Conservation (phyloP, 2,329 filamentous ascomycete species). For the Alternaria gansuensis region DNA sequence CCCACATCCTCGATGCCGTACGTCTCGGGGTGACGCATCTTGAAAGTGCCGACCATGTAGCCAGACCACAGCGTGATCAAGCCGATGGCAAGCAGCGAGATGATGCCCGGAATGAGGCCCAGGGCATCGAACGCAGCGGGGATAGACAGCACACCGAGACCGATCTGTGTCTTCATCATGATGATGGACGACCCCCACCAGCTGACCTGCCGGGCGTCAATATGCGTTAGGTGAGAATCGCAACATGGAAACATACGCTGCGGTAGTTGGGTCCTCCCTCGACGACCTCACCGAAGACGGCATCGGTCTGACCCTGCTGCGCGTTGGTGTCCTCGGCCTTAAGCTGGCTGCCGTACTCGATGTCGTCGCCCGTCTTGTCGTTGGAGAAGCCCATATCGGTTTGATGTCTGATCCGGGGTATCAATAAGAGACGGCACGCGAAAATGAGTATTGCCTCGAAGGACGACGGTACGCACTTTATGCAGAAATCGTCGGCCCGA, state of each 20-base stretch:
- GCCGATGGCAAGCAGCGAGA: conserved; percentile 54
- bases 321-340: conserved; percentile 18
- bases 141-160: conserved; percentile 60
- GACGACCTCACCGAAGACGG: conserved; percentile 61
- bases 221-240: background rate
- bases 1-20: conserved; percentile 68
- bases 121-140: conserved; percentile 58
- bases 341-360: conserved; percentile 15
- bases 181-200: conserved; percentile 40
- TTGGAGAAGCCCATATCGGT: conserved; percentile 12
- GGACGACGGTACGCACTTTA: conserved; percentile 16
- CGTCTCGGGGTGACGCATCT: conserved; percentile 63
- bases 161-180: conserved; percentile 47
- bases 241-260: conserved; percentile 26
- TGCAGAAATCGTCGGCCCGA: conserved; percentile 18
- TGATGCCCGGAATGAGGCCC: conserved; percentile 61
- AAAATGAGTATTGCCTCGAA: conserved; percentile 5
- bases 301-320: conserved; percentile 25
- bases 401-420: conserved; percentile 11
- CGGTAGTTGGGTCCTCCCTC: conserved; percentile 66
- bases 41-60: conserved; percentile 63
- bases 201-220: conserved; percentile 33
- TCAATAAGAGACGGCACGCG: conserved; percentile 7
- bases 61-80: conserved; percentile 60
- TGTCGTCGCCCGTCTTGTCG: conserved; percentile 13